These are phyloP conservation scores for Aspergillus fumigatus DNA, from an alignment of 2,329 filamentous ascomycete species.

Conservation along the genomic window DNA sequence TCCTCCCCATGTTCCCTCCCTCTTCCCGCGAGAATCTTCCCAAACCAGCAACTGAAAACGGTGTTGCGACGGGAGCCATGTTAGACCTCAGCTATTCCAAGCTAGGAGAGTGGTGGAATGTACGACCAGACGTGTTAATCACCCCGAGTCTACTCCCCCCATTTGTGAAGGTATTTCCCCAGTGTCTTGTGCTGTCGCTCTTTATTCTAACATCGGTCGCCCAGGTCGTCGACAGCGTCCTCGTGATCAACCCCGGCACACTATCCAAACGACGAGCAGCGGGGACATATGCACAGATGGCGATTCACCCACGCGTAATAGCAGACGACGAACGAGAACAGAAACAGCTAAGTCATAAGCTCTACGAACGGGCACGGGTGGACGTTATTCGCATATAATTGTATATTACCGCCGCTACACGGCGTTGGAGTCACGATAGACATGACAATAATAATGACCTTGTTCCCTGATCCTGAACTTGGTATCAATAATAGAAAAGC, in stretches of 20 bases:
- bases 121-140: conserved; percentile 78
- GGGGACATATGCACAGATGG: conserved; percentile 80
- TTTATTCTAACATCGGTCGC: conserved; percentile 1
- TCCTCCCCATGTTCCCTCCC: conserved; percentile 83
- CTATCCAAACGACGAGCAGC: conserved; percentile 78
- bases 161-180: conserved; percentile 71
- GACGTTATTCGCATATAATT: conserved; percentile 75
- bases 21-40: conserved; percentile 63
- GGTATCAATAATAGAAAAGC: neutral
- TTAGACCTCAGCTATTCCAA: conserved; percentile 81
- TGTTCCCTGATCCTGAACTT: neutral
- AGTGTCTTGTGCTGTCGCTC: neutral
- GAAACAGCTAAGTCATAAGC: conserved; percentile 63
- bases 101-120: conserved; percentile 84
- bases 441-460: neutral
- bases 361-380: conserved; percentile 79
- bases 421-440: conserved; percentile 1
- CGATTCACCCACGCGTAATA: conserved; percentile 61
- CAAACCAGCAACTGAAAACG: conserved; percentile 58
- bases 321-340: conserved; percentile 55
- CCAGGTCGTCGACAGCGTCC: conserved; percentile 83
- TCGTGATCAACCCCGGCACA: conserved; percentile 86
- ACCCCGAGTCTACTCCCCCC: conserved; percentile 77
- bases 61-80: conserved; percentile 66
- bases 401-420: neutral